A percentile compares a stretch with the other conserved stretches of the same genome.
Evolutionary conservation across 1,139 yeast genomes (phyloP).

Genomic region (Hemisphaericaspora subhashii): DNA sequence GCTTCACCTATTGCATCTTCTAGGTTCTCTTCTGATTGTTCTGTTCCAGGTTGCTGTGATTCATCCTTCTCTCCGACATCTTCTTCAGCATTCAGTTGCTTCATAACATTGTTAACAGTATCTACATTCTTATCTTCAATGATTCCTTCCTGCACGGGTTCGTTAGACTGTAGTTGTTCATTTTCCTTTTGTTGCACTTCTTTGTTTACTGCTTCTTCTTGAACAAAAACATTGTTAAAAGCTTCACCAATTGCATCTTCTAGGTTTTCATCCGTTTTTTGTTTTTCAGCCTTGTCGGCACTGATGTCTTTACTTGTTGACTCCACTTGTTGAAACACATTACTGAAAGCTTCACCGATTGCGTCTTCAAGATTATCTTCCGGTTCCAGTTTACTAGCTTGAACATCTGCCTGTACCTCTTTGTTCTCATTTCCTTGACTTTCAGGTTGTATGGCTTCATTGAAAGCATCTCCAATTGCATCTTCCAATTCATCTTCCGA

Average conservation of each 20-base stretch:
- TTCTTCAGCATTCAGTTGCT: no score
- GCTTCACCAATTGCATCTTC: constrained; percentile 28
- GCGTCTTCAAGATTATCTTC: no score
- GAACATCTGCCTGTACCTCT: no score
- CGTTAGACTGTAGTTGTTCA: constrained; percentile 12
- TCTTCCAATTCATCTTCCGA: constrained; percentile 14
- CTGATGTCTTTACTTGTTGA: neutral
- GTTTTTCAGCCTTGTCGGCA: no score
- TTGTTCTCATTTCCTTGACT: neutral
- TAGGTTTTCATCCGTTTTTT: constrained; percentile 15
- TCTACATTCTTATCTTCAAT: neutral
- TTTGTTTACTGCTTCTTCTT: constrained; percentile 18
- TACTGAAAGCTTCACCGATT: no score
- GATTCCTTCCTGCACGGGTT: neutral
- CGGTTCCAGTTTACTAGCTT: constrained; percentile 10
- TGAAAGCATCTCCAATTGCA: constrained; percentile 30
- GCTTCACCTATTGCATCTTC: constrained; percentile 26
- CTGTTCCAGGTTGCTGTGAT: neutral
- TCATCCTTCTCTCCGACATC: neutral
- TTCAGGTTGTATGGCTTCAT: neutral
- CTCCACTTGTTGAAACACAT: no score
- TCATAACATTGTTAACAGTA: no score
- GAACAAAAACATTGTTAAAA: constrained; percentile 12
- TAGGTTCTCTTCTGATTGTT: constrained; percentile 10
- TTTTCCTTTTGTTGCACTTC: constrained; percentile 14